Percentiles rank a stretch among this genome's conserved stretches.
These are phyloP conservation scores for Leishmania mexicana DNA, from an alignment of 208 protist genomes.

Conservation along the genomic window DNA sequence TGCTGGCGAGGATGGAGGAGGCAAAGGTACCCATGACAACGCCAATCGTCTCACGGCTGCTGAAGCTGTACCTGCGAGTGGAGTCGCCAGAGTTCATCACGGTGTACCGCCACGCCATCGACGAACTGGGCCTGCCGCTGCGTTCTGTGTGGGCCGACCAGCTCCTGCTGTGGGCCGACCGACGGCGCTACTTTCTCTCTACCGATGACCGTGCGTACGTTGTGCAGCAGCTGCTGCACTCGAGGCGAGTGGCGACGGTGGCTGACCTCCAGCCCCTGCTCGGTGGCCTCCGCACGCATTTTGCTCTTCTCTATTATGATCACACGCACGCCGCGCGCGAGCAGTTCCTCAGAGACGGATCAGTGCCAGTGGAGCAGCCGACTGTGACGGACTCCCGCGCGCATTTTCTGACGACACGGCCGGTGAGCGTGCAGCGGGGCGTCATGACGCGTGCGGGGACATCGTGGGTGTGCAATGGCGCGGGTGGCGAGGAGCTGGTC, in stretches of 20 bases:
- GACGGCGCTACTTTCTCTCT: constrained; percentile 77
- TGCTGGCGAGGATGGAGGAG: constrained; percentile 47
- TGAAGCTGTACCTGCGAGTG: constrained; percentile 72
- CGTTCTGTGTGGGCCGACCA: constrained; percentile 66
- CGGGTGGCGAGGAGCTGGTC: background rate
- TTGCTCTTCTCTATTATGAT: constrained; percentile 71
- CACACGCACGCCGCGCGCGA: constrained; percentile 41
- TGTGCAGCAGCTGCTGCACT: constrained; percentile 49
- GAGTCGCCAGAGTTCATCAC: constrained; percentile 57
- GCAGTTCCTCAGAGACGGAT: constrained; percentile 42
- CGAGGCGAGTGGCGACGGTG: constrained; percentile 18
- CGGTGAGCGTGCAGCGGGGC: constrained; percentile 43
- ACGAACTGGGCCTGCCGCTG: constrained; percentile 36
- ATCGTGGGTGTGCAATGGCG: constrained; percentile 10
- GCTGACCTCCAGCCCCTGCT: constrained; percentile 33
- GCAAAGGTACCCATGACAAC: constrained; percentile 43
- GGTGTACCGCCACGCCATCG: constrained; percentile 58
- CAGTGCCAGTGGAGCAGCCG: constrained; percentile 38
- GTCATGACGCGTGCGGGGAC: constrained; percentile 9
- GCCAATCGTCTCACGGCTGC: constrained; percentile 51
- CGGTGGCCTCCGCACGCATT: constrained; percentile 72
- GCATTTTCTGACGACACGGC: constrained; percentile 63
- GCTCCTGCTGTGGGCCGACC: constrained; percentile 79
- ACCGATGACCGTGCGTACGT: constrained; percentile 60
- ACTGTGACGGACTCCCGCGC: constrained; percentile 62